Conservation (phyloP, 768 basidiomycete genomes). For the Leccinum ochraceum region DNA sequence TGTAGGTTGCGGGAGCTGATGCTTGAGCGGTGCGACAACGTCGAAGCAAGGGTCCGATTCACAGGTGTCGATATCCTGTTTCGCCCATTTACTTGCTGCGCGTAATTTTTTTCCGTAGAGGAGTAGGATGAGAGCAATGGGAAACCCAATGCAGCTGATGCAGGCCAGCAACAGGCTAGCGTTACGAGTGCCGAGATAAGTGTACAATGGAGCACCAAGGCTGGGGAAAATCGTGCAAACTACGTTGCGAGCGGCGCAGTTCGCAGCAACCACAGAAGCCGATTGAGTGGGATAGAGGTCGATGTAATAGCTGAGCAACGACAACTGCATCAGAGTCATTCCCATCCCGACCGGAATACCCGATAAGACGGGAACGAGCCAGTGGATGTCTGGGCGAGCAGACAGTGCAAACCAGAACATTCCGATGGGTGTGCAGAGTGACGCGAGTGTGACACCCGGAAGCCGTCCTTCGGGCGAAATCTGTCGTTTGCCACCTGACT, state of each 20-base stretch:
- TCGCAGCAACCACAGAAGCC: constrained; percentile 27
- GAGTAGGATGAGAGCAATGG: constrained; percentile 16
- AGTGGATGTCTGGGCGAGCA: constrained; percentile 22
- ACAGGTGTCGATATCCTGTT: constrained; percentile 11
- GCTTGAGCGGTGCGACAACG: constrained; percentile 8
- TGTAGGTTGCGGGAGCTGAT: constrained; percentile 5
- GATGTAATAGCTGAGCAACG: constrained; percentile 27
- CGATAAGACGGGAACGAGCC: constrained; percentile 23
- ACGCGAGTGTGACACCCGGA: constrained; percentile 22
- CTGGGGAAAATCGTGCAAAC: constrained; percentile 21
- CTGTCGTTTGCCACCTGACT: constrained; percentile 18
- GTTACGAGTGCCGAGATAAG: constrained; percentile 17
- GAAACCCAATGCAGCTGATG: constrained; percentile 23
- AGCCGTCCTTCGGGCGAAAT: constrained; percentile 24
- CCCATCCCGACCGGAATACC: constrained; percentile 29
- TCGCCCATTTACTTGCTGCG: constrained; percentile 22
- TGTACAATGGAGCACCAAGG: constrained; percentile 21
- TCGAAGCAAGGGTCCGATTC: constrained; percentile 1
- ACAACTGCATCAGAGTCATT: constrained; percentile 31
- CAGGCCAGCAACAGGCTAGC: constrained; percentile 23
- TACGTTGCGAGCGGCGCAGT: constrained; percentile 19
- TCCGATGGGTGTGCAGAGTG: constrained; percentile 22
- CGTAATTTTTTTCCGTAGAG: constrained; percentile 18
- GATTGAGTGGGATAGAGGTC: constrained; percentile 29
- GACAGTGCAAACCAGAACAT: constrained; percentile 31